Evolutionary conservation across 2,329 filamentous ascomycete genomes (phyloP).

Genomic region (Ceratocystis papillata): DNA sequence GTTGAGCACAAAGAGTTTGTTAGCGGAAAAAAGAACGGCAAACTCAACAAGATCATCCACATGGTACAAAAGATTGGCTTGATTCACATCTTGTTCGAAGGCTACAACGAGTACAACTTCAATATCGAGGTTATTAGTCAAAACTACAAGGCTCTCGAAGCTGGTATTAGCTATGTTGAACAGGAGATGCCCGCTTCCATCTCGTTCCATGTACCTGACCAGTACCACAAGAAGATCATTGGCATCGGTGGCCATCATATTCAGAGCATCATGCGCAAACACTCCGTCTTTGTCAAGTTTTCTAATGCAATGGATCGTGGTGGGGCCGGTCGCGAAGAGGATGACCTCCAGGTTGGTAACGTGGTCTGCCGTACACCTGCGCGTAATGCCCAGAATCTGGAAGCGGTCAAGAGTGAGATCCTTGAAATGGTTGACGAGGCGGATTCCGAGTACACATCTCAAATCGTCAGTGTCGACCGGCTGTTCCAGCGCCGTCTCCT

Average conservation of each 20-base stretch:
- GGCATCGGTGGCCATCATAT: constrained; percentile 98
- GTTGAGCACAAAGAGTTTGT: constrained; percentile 99
- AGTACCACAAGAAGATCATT: constrained; percentile 99
- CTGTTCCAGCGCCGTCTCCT: constrained; percentile 92
- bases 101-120: constrained; percentile 99
- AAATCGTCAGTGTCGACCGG: constrained; percentile 86
- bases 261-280: constrained; percentile 99
- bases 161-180: constrained; percentile 83
- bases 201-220: constrained; percentile 96
- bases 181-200: constrained; percentile 99
- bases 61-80: constrained; percentile 90
- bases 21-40: constrained; percentile 98
- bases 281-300: constrained; percentile 99
- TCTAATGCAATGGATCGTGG: constrained; percentile 98
- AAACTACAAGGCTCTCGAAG: constrained; percentile 88
- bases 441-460: constrained; percentile 90
- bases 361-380: constrained; percentile 97
- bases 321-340: constrained; percentile 84
- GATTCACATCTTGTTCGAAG: constrained; percentile 97
- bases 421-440: constrained; percentile 98
- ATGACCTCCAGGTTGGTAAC: constrained; percentile 97
- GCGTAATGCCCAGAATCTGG: constrained; percentile 89
- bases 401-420: constrained; percentile 97
- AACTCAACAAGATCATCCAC: constrained; percentile 86
- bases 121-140: constrained; percentile 94